These are phyloP conservation scores for Psidium guajava DNA, from an alignment of 345 rosid species.

Conservation along the genomic window DNA sequence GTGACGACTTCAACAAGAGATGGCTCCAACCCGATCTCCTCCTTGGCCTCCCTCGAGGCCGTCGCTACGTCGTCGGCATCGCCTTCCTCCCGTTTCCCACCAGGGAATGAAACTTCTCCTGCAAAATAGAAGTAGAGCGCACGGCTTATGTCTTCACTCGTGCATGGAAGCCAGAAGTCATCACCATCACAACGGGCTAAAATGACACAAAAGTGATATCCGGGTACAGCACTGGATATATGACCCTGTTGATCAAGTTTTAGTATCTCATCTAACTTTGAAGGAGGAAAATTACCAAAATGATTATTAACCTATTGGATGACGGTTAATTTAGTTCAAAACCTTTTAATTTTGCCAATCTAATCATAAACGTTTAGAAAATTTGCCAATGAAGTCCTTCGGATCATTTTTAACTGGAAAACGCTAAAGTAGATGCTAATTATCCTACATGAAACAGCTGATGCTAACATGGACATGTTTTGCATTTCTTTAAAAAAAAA, in stretches of 20 bases:
- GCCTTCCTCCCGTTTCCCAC: slow-evolving; percentile 39
- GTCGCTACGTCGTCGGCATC: slow-evolving; percentile 36
- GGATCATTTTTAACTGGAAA: accelerated
- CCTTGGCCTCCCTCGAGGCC: slow-evolving; percentile 50
- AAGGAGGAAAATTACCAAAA: not conserved
- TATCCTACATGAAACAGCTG: accelerated
- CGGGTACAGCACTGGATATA: not conserved
- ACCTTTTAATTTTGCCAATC: accelerated
- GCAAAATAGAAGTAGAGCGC: not conserved
- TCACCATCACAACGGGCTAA: not conserved
- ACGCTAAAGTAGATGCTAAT: accelerated
- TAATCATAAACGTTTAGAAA: accelerated
- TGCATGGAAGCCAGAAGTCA: not conserved
- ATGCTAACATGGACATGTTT: accelerated
- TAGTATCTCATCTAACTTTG: not conserved
- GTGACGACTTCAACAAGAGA: slow-evolving; percentile 32
- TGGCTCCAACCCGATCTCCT: slow-evolving; percentile 51
- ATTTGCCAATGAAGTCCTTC: accelerated
- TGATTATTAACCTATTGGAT: accelerated
- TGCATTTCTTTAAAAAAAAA: not conserved
- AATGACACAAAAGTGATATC: not conserved
- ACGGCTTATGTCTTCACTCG: not conserved
- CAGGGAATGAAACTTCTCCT: slow-evolving; percentile 55
- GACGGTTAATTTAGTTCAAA: accelerated
- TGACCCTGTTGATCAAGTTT: not conserved